These are phyloP conservation scores for Ceratobasidium sp. DNA, from an alignment of 1,284 basidiomycete genomes.

Conservation along the genomic window DNA sequence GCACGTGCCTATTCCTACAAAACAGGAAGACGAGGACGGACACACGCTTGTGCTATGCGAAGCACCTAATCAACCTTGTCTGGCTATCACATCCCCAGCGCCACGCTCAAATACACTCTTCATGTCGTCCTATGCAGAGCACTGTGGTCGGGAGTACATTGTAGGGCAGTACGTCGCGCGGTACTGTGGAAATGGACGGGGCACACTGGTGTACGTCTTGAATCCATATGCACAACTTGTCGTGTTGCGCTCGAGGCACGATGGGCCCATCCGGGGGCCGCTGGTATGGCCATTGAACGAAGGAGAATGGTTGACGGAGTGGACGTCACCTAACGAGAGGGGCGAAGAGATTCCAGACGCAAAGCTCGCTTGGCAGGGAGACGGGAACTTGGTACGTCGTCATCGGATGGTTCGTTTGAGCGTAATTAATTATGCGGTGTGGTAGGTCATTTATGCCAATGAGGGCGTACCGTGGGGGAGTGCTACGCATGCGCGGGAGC, in stretches of 20 bases:
- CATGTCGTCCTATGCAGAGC: slow-evolving; percentile 29
- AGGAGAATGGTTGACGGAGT: slow-evolving; percentile 30
- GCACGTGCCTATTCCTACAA: slow-evolving; percentile 24
- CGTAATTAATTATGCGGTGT: too few relatives aligned
- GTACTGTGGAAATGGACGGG: slow-evolving; percentile 12
- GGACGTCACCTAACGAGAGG: slow-evolving; percentile 36
- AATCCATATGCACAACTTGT: slow-evolving; percentile 43
- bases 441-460: slow-evolving; percentile 44
- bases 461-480: slow-evolving; percentile 42
- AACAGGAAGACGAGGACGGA: slow-evolving; percentile 3
- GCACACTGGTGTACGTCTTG: slow-evolving; percentile 40
- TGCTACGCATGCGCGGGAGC: slow-evolving; percentile 34
- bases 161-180: slow-evolving; percentile 38
- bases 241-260: slow-evolving; percentile 38
- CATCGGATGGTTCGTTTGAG: not conserved
- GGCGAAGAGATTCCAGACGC: slow-evolving; percentile 18
- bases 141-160: slow-evolving; percentile 7
- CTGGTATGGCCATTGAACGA: slow-evolving; percentile 42
- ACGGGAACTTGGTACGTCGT: slow-evolving; percentile 43
- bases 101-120: slow-evolving; percentile 29
- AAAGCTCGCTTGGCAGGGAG: slow-evolving; percentile 44
- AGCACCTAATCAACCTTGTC: not conserved
- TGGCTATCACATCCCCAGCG: slow-evolving; percentile 24
- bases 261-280: slow-evolving; percentile 20
- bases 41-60: slow-evolving; percentile 29